These are phyloP conservation scores for Yarrowia sp. DNA, from an alignment of 805 yeast species.

Conservation along the genomic window DNA sequence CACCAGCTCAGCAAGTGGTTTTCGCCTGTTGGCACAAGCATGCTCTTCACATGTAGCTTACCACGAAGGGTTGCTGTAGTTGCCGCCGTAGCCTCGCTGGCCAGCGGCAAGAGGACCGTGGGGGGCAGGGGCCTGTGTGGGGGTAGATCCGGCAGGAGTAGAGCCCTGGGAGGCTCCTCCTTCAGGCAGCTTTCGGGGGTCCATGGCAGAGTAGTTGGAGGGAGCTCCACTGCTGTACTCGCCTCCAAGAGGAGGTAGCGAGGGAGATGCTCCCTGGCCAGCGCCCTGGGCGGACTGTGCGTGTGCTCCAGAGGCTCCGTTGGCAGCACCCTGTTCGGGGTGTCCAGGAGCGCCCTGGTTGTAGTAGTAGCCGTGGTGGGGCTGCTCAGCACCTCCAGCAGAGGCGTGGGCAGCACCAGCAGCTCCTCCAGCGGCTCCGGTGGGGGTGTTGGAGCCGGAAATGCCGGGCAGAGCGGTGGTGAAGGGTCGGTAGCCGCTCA, in stretches of 20 bases:
- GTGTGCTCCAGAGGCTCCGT: slow-evolving; percentile 9
- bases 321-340: slow-evolving; percentile 19
- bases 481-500: slow-evolving; percentile 19
- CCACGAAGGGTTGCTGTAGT: slow-evolving; percentile 21
- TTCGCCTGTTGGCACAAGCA: neutral
- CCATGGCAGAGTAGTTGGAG: slow-evolving; percentile 24
- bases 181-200: slow-evolving; percentile 25
- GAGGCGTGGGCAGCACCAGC: slow-evolving; percentile 7
- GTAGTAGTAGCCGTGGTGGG: slow-evolving; percentile 25
- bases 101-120: slow-evolving; percentile 17
- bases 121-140: slow-evolving; percentile 18
- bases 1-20: neutral
- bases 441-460: slow-evolving; percentile 26
- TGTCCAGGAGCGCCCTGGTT: slow-evolving; percentile 26
- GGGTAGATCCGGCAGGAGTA: slow-evolving; percentile 11
- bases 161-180: neutral
- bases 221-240: slow-evolving; percentile 12
- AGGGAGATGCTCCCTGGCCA: slow-evolving; percentile 9
- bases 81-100: neutral
- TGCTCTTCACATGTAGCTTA: neutral
- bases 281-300: slow-evolving; percentile 18
- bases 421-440: slow-evolving; percentile 18
- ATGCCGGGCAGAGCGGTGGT: slow-evolving; percentile 27
- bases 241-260: slow-evolving; percentile 22
- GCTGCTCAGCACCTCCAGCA: slow-evolving; percentile 22